Evolutionary conservation across 352 stramenopile genomes (phyloP).

Genomic region (Phytophthora cryptogea): DNA sequence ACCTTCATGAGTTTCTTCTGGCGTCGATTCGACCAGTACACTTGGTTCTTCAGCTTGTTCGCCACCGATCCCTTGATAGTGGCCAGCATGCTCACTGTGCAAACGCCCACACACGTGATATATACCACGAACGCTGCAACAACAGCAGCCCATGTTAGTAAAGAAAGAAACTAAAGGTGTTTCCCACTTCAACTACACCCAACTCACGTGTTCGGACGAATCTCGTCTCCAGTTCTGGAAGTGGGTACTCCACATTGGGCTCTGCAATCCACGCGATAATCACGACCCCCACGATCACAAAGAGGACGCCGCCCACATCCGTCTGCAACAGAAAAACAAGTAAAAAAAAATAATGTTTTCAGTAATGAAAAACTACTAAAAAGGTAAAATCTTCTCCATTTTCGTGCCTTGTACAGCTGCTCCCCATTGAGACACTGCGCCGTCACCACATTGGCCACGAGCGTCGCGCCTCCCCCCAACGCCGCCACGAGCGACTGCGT

Average conservation of each 20-base stretch:
- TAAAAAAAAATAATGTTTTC: slow-evolving; percentile 5
- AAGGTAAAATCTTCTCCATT: not conserved
- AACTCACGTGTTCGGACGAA: slow-evolving; percentile 72
- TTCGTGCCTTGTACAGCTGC: slow-evolving; percentile 58
- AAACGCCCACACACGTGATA: slow-evolving; percentile 74
- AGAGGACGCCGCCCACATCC: slow-evolving; percentile 81
- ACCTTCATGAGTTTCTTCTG: slow-evolving; percentile 85
- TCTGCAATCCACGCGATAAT: slow-evolving; percentile 88
- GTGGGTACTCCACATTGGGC: slow-evolving; percentile 84
- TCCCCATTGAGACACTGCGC: slow-evolving; percentile 88
- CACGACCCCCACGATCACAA: slow-evolving; percentile 88
- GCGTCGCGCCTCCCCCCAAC: slow-evolving; percentile 82
- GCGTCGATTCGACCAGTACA: slow-evolving; percentile 79
- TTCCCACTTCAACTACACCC: not conserved
- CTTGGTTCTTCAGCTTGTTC: slow-evolving; percentile 85
- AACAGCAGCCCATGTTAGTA: slow-evolving; percentile 4
- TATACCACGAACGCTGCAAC: slow-evolving; percentile 74
- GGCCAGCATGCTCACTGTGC: slow-evolving; percentile 81
- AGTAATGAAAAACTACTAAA: not conserved
- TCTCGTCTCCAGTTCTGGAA: slow-evolving; percentile 82
- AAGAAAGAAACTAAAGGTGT: not conserved
- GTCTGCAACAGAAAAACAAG: slow-evolving; percentile 40
- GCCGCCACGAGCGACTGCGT: slow-evolving; percentile 90
- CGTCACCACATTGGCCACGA: slow-evolving; percentile 89
- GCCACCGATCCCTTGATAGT: slow-evolving; percentile 90